Percentiles rank a stretch among this genome's conserved stretches.
These are phyloP conservation scores for Neonectria sp. DNA, from an alignment of 2,329 filamentous ascomycete species.

Conservation along the genomic window DNA sequence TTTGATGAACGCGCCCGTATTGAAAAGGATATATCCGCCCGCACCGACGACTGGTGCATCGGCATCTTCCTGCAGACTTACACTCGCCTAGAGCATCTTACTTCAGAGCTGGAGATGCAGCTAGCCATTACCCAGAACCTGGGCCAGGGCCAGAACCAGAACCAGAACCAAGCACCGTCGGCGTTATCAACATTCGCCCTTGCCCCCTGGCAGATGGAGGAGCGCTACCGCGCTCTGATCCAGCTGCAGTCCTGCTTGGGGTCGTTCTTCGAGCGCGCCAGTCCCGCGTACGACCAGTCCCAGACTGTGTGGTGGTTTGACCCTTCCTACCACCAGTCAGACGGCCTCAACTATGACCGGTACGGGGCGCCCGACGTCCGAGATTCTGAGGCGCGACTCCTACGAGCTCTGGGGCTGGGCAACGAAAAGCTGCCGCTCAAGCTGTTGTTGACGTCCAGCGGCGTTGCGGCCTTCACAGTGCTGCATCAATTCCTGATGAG, in stretches of 20 bases:
- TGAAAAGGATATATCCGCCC: constrained; percentile 30
- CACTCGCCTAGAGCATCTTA: constrained; percentile 22
- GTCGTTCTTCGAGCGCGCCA: constrained; percentile 33
- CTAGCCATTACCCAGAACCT: constrained; percentile 27
- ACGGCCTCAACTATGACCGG: constrained; percentile 31
- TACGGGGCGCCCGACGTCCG: constrained; percentile 26
- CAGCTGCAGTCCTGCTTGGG: constrained; percentile 28
- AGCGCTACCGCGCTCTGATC: constrained; percentile 30
- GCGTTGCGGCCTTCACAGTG: constrained; percentile 29
- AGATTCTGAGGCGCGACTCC: constrained; percentile 24
- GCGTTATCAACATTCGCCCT: constrained; percentile 23
- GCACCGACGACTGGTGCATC: constrained; percentile 29
- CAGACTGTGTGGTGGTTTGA: constrained; percentile 32
- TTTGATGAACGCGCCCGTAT: constrained; percentile 31
- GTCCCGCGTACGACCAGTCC: constrained; percentile 33
- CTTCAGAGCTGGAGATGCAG: constrained; percentile 32
- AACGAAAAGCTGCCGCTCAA: constrained; percentile 27
- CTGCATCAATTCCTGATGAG: constrained; percentile 33
- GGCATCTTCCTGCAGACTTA: constrained; percentile 25
- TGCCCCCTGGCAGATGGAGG: constrained; percentile 31
- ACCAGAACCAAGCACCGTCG: constrained; percentile 8
- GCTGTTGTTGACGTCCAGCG: constrained; percentile 25
- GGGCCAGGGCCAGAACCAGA: constrained; percentile 3
- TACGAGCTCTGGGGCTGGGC: constrained; percentile 20
- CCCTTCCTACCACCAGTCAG: constrained; percentile 29